A percentile compares a stretch with the other conserved stretches of the same genome.
Evolutionary conservation across 1,139 yeast genomes (phyloP).

Genomic region (Geotrichum klebahnii): DNA sequence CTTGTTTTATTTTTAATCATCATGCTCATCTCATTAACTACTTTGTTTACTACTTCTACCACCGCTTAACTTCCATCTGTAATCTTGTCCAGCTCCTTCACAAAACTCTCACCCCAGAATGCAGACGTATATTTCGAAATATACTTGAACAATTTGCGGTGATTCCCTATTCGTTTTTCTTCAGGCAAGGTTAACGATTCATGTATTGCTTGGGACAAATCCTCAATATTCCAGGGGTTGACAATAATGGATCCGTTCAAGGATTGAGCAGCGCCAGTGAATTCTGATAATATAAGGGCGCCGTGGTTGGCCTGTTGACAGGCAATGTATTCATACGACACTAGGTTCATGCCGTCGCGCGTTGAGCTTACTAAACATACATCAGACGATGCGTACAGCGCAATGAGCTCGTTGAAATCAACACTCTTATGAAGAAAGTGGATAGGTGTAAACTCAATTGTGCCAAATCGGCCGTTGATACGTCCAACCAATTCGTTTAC

Average conservation of each 20-base stretch:
- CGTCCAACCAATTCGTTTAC: conserved; percentile 96
- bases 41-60: not conserved
- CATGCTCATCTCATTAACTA: too few relatives aligned
- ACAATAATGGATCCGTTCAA: conserved; percentile 89
- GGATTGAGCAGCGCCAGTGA: conserved; percentile 99
- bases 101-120: conserved; percentile 96
- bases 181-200: conserved; percentile 82
- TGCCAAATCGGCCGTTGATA: conserved; percentile 93
- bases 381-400: conserved; percentile 80
- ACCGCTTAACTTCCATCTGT: not conserved
- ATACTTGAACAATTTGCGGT: conserved; percentile 76
- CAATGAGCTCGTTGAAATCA: conserved; percentile 83
- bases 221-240: conserved; percentile 98
- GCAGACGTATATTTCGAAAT: conserved; percentile 90
- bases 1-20: too few relatives aligned
- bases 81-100: conserved; percentile 57
- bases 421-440: conserved; percentile 93
- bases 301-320: conserved; percentile 89
- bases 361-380: conserved; percentile 92
- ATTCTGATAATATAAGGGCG: conserved; percentile 79
- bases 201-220: conserved; percentile 75
- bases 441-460: conserved; percentile 95
- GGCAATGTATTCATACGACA: conserved; percentile 92
- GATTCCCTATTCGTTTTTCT: conserved; percentile 73
- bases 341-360: conserved; percentile 97